Conservation (phyloP, 345 rosid species). For the Erucastrum elatum region DNA sequence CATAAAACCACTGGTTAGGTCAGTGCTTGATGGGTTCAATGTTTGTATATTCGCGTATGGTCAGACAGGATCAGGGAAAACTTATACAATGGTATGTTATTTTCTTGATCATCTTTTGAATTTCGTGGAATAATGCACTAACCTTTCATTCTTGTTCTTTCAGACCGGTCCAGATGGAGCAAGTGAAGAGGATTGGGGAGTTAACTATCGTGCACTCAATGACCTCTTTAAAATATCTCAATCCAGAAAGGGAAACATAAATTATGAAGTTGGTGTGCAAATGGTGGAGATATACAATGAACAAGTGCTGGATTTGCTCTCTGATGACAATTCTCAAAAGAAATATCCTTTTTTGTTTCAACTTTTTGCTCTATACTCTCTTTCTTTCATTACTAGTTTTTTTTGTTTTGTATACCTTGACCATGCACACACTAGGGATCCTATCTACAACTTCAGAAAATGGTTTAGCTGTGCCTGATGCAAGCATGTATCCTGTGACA, state of each 20-base stretch:
- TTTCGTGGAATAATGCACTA: neutral
- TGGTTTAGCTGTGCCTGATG: slow-evolving; percentile 95
- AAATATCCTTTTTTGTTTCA: neutral
- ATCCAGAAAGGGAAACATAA: neutral
- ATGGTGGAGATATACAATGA: neutral
- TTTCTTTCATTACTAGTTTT: neutral
- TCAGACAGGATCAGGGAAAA: neutral
- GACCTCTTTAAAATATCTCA: neutral
- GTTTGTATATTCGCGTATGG: neutral
- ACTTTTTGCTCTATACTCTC: neutral
- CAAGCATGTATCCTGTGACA: slow-evolving; percentile 69
- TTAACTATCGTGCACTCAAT: neutral
- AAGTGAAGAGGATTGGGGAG: neutral
- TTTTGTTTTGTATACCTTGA: slow-evolving; percentile 47
- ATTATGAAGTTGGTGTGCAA: neutral
- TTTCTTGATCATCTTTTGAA: neutral
- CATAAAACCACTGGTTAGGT: neutral
- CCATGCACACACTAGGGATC: slow-evolving; percentile 78
- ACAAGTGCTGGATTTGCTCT: neutral
- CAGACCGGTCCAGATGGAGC: neutral
- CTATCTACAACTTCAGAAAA: slow-evolving; percentile 49
- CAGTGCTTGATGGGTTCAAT: neutral
- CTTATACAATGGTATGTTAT: neutral
- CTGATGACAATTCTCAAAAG: neutral
- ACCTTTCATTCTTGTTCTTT: neutral